Evolutionary conservation across 2,329 filamentous ascomycete species (phyloP), one percentile per base, ranked within the genome.

Genomic region (Reticulascus tulasneorum): DNA sequence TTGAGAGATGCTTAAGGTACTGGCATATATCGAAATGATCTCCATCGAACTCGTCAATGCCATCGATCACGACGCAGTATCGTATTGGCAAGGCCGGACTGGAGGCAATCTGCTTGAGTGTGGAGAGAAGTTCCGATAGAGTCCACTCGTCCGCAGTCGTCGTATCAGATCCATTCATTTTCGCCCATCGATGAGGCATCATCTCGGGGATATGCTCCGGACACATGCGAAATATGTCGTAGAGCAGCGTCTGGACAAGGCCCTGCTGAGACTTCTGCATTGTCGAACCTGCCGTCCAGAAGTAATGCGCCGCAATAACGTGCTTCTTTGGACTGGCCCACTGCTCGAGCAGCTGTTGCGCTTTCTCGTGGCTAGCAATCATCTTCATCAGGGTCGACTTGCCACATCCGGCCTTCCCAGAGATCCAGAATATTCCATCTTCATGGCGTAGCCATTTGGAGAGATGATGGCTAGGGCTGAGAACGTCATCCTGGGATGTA

Each of bases 311-410:
- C 4, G 56, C 57, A 30, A 57, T 51, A 2, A 60, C 39, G 6
- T 62, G 36, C 6, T 49, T 45, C 5, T 45, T 44, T 1, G 39
- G 41, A 0, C 28, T 45, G 0, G 62, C 54, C 66, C 66, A 71
- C 1, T 41, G 23, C 4, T 49, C 23, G 0, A 70, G 48, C 15
- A 43, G 38, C 4, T 51, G 23, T 7, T 29, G 38, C 5, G 59
- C 56, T 2, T 41, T 40, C 6, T 48, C 23, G 17, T 58, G 47
- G 21, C 56, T 46, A 31, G 40, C 53, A 5, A 67, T 49, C 32
- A 61, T 60, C 38, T 66, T 69, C 60, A 71, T 66, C 12, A 71
- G 39, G 1, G 64, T 70, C 1, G 66, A 69, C 37, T 71, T 70
- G 7, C 67, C 67, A 11, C 63, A 63, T 13, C 67, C 66, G 1